phyloP scores from a whole-genome alignment of 176 grass and related monocot genomes.

The Eragrostis nindensis region DNA sequence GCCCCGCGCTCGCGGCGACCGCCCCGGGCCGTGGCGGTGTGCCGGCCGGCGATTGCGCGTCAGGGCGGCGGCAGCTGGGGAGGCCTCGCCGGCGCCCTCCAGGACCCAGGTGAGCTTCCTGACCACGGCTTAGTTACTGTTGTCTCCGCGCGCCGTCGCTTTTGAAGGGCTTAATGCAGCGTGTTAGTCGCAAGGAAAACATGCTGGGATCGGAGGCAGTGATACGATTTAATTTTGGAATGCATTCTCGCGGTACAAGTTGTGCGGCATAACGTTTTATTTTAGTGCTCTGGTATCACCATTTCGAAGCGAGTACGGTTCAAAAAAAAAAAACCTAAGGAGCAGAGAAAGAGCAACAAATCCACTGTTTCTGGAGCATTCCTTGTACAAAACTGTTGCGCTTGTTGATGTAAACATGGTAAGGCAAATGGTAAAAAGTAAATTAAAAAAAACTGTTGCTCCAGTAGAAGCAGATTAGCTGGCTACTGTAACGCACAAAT shows the following conservation, averaged over 20 bases:
- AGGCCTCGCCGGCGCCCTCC: conserved; percentile 21
- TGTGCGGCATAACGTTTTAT: background rate
- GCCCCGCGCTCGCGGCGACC: background rate
- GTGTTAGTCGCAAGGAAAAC: background rate
- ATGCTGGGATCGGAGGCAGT: background rate
- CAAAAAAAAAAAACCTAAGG: background rate
- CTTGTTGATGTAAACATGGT: background rate
- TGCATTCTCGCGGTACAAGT: background rate
- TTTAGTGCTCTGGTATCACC: background rate
- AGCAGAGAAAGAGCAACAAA: background rate
- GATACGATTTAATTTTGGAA: background rate
- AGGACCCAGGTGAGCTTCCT: conserved; percentile 39
- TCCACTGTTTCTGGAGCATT: background rate
- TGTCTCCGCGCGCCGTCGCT: background rate
- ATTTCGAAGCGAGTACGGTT: background rate
- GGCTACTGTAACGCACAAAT: background rate
- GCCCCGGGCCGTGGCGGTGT: background rate
- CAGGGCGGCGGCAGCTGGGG: conserved; percentile 23
- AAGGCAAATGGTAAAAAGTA: too few relatives aligned
- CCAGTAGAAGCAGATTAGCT: background rate
- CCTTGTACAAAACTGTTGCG: background rate
- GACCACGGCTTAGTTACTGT: background rate
- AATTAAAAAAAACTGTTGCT: background rate
- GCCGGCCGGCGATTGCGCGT: background rate
- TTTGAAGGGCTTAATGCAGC: background rate